phyloP scores from a whole-genome alignment of 768 basidiomycete species.

The Kwoniella newhampshirensis region DNA sequence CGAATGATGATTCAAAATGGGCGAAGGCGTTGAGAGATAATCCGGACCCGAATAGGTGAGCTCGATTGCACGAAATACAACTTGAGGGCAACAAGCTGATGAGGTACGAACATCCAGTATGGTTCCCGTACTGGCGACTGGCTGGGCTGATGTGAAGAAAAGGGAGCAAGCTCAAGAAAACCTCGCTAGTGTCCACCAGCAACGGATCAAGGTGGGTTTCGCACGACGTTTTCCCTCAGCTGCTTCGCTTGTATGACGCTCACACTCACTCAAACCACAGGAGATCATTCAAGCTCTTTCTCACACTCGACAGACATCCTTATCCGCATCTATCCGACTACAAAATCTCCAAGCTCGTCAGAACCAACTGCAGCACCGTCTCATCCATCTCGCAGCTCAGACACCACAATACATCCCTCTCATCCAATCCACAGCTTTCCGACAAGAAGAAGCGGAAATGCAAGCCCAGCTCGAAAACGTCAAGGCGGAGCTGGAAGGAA shows the following conservation, averaged over 20 bases:
- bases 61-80: no score
- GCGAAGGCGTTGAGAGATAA: conserved; percentile 47
- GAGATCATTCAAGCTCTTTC: conserved; percentile 24
- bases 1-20: conserved; percentile 50
- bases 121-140: conserved; percentile 50
- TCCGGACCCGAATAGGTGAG: conserved; percentile 48
- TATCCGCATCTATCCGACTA: conserved; percentile 38
- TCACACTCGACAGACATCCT: conserved; percentile 35
- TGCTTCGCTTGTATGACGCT: no score
- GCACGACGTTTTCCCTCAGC: no score
- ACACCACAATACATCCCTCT: conserved; percentile 46
- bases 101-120: conserved; percentile 24
- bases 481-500: conserved; percentile 46
- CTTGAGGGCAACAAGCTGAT: not conserved
- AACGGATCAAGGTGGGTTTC: conserved; percentile 41
- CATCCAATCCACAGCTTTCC: conserved; percentile 41
- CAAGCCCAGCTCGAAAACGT: conserved; percentile 33
- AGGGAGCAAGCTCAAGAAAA: conserved; percentile 48
- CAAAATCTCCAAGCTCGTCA: conserved; percentile 42
- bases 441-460: conserved; percentile 43
- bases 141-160: conserved; percentile 49
- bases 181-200: conserved; percentile 47
- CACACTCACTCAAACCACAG: not conserved
- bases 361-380: conserved; percentile 41
- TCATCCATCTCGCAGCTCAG: conserved; percentile 43